phyloP scores from a whole-genome alignment of 1,139 yeast genomes.

The Trichomonascaceae sp. region DNA sequence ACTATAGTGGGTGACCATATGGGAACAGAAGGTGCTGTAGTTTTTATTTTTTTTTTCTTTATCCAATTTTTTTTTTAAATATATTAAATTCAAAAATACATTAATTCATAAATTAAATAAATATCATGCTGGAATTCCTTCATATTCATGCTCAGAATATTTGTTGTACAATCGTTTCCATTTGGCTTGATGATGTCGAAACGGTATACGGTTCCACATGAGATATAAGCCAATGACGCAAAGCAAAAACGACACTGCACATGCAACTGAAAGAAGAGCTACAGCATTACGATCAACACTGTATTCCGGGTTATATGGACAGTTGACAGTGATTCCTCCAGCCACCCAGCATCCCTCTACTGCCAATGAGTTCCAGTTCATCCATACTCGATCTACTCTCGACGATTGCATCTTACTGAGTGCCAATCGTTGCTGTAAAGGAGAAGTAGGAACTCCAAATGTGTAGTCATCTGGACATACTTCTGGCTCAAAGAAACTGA shows the following conservation, averaged over 20 bases:
- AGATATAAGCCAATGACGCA: constrained; percentile 26
- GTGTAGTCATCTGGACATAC: constrained; percentile 47
- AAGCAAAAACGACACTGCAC: constrained; percentile 50
- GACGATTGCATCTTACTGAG: constrained; percentile 25
- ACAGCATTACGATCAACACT: constrained; percentile 54
- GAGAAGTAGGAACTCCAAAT: constrained; percentile 55
- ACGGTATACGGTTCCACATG: constrained; percentile 38
- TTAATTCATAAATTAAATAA: neutral
- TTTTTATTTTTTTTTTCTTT: neutral
- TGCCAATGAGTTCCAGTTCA: constrained; percentile 75
- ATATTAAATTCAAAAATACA: neutral
- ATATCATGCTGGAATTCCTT: constrained; percentile 57
- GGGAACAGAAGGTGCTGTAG: neutral
- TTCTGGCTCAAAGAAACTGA: constrained; percentile 48
- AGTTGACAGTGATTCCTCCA: constrained; percentile 72
- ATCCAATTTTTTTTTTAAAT: neutral
- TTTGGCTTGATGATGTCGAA: constrained; percentile 48
- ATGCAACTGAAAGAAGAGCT: constrained; percentile 60
- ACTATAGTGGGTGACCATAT: neutral
- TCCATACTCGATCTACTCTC: constrained; percentile 48
- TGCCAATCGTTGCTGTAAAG: constrained; percentile 39
- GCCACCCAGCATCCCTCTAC: constrained; percentile 75
- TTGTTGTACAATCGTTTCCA: constrained; percentile 48
- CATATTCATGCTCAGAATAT: constrained; percentile 46
- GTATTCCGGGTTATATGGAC: constrained; percentile 57